phyloP scores from a whole-genome alignment of 177 flowering plant species.

The Vitis hybrid region DNA sequence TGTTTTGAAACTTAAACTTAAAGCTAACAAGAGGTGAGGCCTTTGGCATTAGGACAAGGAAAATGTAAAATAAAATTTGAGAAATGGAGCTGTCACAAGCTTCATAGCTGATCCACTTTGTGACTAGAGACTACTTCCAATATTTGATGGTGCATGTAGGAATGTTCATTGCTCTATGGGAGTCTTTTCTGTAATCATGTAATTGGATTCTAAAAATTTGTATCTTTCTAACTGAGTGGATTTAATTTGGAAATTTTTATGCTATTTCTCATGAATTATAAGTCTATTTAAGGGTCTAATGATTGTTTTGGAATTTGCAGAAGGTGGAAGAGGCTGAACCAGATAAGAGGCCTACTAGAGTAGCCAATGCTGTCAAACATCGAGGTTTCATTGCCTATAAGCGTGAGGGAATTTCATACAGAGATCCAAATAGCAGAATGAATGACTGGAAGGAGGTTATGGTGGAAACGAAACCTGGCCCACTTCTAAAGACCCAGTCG shows the following conservation, averaged over 20 bases:
- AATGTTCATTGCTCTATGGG: too few relatives aligned
- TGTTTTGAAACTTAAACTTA: too few relatives aligned
- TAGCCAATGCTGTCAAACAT: slow-evolving; percentile 76
- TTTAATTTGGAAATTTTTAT: too few relatives aligned
- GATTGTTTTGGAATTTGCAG: slow-evolving; percentile 25
- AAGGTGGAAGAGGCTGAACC: slow-evolving; percentile 33
- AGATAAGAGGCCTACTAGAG: slow-evolving; percentile 59
- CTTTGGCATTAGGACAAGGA: too few relatives aligned
- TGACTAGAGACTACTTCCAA: too few relatives aligned
- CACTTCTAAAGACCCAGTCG: slow-evolving; percentile 82
- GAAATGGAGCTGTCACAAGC: too few relatives aligned
- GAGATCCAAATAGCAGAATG: slow-evolving; percentile 79
- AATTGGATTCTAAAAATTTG: background rate
- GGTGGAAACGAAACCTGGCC: slow-evolving; percentile 75
- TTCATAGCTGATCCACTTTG: too few relatives aligned
- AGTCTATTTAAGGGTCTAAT: slow-evolving; percentile 8
- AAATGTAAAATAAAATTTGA: too few relatives aligned
- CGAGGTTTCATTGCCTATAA: slow-evolving; percentile 90
- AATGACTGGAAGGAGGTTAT: slow-evolving; percentile 92
- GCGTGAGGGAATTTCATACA: slow-evolving; percentile 81
- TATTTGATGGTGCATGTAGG: too few relatives aligned
- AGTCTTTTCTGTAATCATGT: background rate
- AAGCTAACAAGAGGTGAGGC: too few relatives aligned
- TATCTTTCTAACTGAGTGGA: too few relatives aligned
- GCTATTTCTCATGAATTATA: background rate